Evolutionary conservation across 805 yeast genomes (phyloP).

Genomic region (Candida dajiaensis): DNA sequence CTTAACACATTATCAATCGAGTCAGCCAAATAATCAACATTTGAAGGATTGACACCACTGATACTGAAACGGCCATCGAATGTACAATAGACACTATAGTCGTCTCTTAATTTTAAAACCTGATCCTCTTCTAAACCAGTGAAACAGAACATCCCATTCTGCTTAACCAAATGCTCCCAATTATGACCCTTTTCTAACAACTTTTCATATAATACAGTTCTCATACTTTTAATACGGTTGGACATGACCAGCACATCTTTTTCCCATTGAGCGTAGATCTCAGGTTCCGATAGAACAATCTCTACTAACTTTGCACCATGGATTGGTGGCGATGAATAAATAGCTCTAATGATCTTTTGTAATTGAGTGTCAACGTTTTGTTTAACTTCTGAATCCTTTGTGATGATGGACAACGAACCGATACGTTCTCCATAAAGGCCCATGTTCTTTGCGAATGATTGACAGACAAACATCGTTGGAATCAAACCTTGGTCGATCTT

Average conservation of each 20-base stretch:
- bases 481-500: slow-evolving; percentile 36
- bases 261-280: slow-evolving; percentile 70
- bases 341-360: slow-evolving; percentile 77
- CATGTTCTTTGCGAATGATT: slow-evolving; percentile 91
- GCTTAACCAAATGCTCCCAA: slow-evolving; percentile 85
- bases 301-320: slow-evolving; percentile 91
- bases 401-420: slow-evolving; percentile 67
- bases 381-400: slow-evolving; percentile 48
- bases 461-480: slow-evolving; percentile 61
- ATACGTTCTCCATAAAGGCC: slow-evolving; percentile 95
- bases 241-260: slow-evolving; percentile 75
- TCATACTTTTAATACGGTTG: slow-evolving; percentile 68
- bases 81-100: slow-evolving; percentile 79
- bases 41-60: slow-evolving; percentile 77
- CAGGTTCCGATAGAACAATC: slow-evolving; percentile 56
- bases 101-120: slow-evolving; percentile 61
- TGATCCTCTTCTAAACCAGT: slow-evolving; percentile 75
- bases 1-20: slow-evolving; percentile 43
- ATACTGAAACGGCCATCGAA: slow-evolving; percentile 88
- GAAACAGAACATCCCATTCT: slow-evolving; percentile 95
- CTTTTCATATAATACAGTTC: slow-evolving; percentile 55
- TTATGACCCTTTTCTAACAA: slow-evolving; percentile 51
- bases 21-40: slow-evolving; percentile 69
- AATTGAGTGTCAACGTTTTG: slow-evolving; percentile 67
- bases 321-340: slow-evolving; percentile 90